Percentiles rank a stretch among this genome's conserved stretches.
phyloP scores from a whole-genome alignment of 352 stramenopile species.

The Halophytophthora polymorphica region DNA sequence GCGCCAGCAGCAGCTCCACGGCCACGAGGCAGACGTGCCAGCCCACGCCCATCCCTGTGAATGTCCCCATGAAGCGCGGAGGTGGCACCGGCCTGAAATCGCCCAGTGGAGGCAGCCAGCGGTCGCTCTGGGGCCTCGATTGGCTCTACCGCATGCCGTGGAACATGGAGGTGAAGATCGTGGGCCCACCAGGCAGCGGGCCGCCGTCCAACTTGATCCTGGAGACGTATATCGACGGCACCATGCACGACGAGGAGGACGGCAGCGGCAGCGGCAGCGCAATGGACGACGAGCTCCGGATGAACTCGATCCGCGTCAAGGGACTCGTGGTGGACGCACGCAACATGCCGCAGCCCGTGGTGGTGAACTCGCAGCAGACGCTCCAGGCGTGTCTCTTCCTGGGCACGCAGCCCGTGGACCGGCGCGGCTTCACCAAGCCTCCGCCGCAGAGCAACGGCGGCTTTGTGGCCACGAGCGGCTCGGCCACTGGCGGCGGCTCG shows the following conservation, averaged over 20 bases:
- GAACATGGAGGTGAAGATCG: slow-evolving; percentile 92
- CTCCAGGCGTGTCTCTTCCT: slow-evolving; percentile 85
- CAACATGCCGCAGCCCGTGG: slow-evolving; percentile 83
- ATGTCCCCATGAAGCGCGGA: slow-evolving; percentile 80
- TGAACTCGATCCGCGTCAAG: slow-evolving; percentile 88
- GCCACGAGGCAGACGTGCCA: slow-evolving; percentile 48
- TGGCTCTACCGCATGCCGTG: slow-evolving; percentile 90
- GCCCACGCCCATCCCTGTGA: slow-evolving; percentile 79
- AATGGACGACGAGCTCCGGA: slow-evolving; percentile 77
- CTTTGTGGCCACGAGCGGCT: slow-evolving; percentile 63
- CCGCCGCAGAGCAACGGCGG: slow-evolving; percentile 84
- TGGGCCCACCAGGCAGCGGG: slow-evolving; percentile 77
- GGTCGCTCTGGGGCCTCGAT: slow-evolving; percentile 79
- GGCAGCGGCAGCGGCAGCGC: slow-evolving; percentile 46
- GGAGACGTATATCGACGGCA: slow-evolving; percentile 87
- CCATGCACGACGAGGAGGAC: slow-evolving; percentile 72
- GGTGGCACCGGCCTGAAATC: slow-evolving; percentile 45
- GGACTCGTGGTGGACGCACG: slow-evolving; percentile 85
- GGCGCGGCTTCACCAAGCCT: slow-evolving; percentile 82
- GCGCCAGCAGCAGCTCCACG: slow-evolving; percentile 22
- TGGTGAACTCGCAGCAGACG: slow-evolving; percentile 86
- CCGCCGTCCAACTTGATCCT: slow-evolving; percentile 84
- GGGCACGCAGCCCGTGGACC: slow-evolving; percentile 81
- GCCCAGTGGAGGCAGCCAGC: slow-evolving; percentile 55
- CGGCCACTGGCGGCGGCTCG: slow-evolving; percentile 13